phyloP scores from a whole-genome alignment of 106 monocot species.

The Dendrobium chrysotoxum region DNA sequence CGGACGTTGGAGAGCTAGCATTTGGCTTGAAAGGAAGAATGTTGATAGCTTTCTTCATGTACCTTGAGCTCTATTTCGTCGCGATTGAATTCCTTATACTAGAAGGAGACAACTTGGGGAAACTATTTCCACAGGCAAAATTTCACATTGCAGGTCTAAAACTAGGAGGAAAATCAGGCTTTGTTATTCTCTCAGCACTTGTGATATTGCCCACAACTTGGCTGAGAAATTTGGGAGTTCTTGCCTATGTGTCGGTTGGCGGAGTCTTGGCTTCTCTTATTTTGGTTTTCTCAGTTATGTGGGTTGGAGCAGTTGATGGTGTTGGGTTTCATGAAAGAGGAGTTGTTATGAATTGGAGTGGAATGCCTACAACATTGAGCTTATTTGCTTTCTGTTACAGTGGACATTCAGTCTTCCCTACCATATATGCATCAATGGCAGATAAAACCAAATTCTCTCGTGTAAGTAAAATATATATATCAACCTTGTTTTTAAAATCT shows the following conservation, averaged over 20 bases:
- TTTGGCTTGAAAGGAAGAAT: constrained; percentile 64
- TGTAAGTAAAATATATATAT: constrained; percentile 15
- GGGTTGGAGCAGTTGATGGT: constrained; percentile 38
- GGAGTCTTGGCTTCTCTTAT: constrained; percentile 61
- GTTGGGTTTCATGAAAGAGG: constrained; percentile 63
- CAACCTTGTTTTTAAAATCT: neutral
- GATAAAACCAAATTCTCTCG: constrained; percentile 37
- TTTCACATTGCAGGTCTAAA: constrained; percentile 24
- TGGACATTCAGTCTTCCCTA: constrained; percentile 81
- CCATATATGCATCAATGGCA: constrained; percentile 69
- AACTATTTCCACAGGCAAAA: constrained; percentile 43
- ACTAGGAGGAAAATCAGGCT: constrained; percentile 48
- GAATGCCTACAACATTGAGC: constrained; percentile 64
- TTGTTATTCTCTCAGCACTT: constrained; percentile 47
- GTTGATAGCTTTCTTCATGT: constrained; percentile 56
- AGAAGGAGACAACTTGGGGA: constrained; percentile 79
- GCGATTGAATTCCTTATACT: constrained; percentile 69
- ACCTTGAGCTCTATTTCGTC: constrained; percentile 76
- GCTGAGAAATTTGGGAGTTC: constrained; percentile 54
- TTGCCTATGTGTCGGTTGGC: constrained; percentile 63
- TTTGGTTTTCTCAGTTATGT: constrained; percentile 40
- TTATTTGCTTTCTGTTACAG: constrained; percentile 78
- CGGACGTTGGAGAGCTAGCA: constrained; percentile 79
- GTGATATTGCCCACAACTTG: constrained; percentile 75
- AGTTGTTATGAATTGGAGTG: constrained; percentile 28